Base-by-base conservation (phyloP, 805 yeast species). In the Pichia deserticola region DNA sequence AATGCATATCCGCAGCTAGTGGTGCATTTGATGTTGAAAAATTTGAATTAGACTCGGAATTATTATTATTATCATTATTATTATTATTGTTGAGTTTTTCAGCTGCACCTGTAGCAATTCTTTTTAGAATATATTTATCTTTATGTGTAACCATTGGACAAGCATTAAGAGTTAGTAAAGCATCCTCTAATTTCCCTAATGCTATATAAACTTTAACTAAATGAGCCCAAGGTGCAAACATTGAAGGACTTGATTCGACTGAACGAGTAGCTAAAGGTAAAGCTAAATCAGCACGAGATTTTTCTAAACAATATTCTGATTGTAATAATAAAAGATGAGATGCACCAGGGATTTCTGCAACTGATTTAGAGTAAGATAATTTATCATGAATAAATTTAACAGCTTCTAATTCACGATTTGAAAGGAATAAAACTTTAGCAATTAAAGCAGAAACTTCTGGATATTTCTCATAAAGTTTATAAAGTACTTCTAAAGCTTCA, bases 81-180 rank as follows among this genome's bases (percentile, higher is more conserved):
- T 12, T 7, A 6, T 28, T n/a, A 27, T 32, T 28, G 6, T 20
- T 27, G 4, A 34, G 5, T 36, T 29, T 43, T 1, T 35, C 42
- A 30, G 49, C 42, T 41, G 49, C 49, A 36, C 49, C 49, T 11
- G 45, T 15, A 4, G 48, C 48, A 39, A 82, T 74, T 58, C 93
- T 71, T 60, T 76, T 79, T 57, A 84, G 72, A 27, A 74, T 71
- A 61, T 72, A 85, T 54, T 77, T 77, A 57, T 86, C 93, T 60
- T 80, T 82, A 59, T 81, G 79, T 10, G 85, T 78, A 48, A 82
- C 82, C 89, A 86, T 84, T 28, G 95, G 95, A 60, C 90, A 84
- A 13, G 92, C 81, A 59, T 86, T 86, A 55, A 86, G 71, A 1
- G 89, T 78, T 50, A 85, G 66, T 47, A 86, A 70, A 1, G 93